Base-by-base conservation (phyloP, 2,329 filamentous ascomycete genomes). In the Fusarium subtropicale region DNA sequence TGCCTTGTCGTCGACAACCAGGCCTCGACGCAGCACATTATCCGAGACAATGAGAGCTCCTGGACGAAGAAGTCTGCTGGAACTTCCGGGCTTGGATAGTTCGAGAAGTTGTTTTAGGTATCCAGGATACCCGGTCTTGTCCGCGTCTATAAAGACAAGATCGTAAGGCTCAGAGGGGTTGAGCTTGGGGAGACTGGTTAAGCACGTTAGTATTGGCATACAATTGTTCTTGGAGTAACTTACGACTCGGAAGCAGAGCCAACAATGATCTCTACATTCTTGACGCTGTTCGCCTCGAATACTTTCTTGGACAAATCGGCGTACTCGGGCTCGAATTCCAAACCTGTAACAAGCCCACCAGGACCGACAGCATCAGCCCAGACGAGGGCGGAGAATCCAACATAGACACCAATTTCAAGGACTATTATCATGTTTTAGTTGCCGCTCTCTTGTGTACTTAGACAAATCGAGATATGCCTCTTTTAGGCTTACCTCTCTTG, bases 41-140 rank as follows among this genome's bases (percentile, higher is more conserved):
- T 88, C 86, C 1, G 83, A 85, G 16, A 87, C 76, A 62, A 88
- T 83, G 58, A 87, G 76, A 0, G 84, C 85, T 10, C 82, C 84
- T 11, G 79, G 74, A 1, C 82, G 79, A 39, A 88, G 79, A 28
- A 88, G 79, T 9, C 84, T 80, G 16, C 66, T 71, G 4, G 72
- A 20, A 8, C 68, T 64, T 4, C 78, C 79, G 3, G 83, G 79
- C 50, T 71, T 72, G 7, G 84, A 87, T 50, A 76, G 72, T 20
- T 76, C 77, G 16, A 87, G 77, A 55, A 87, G 81, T 31, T 80
- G 77, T 22, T 76, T 72, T 38, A 87, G 78, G 72, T 87, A 87
- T 9, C 71, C 73, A 1, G 82, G 81, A 71, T 87, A 86, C n/a
- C 82, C 83, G 0, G 79, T 76, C 76, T 87, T 87, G 60, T 87